Evolutionary conservation across 176 grass and related monocot species (phyloP).

Genomic region (Oryza longistaminata): DNA sequence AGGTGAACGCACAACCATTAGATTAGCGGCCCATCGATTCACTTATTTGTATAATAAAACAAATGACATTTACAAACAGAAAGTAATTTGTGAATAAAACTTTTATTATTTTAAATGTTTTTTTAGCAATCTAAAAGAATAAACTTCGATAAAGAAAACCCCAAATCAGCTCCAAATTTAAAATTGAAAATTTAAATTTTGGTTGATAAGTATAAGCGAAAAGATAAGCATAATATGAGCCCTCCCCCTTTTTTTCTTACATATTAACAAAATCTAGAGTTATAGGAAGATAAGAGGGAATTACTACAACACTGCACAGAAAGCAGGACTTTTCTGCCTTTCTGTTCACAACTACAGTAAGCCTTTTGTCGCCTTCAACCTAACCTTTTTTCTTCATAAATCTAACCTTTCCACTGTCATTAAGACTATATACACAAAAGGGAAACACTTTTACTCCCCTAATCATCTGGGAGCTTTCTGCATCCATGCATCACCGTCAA

Average conservation of each 20-base stretch:
- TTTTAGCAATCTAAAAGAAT: too few relatives aligned
- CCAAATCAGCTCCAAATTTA: too few relatives aligned
- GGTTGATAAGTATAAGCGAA: too few relatives aligned
- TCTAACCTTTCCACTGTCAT: conserved; percentile 16
- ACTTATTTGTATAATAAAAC: too few relatives aligned
- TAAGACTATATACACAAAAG: conserved; percentile 31
- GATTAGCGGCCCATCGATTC: too few relatives aligned
- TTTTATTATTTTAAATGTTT: too few relatives aligned
- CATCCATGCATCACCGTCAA: too few relatives aligned
- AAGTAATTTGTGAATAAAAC: too few relatives aligned
- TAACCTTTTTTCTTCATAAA: neutral
- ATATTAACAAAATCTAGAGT: neutral
- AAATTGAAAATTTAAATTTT: too few relatives aligned
- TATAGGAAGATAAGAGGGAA: neutral
- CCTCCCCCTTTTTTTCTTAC: neutral
- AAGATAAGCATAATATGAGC: neutral
- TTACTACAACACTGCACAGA: conserved; percentile 18
- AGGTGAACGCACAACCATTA: neutral
- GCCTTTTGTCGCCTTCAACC: neutral
- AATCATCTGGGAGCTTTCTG: neutral
- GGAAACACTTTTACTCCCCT: neutral
- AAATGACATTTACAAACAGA: too few relatives aligned
- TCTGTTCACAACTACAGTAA: conserved; percentile 21
- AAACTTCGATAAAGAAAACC: too few relatives aligned
- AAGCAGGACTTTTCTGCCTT: conserved; percentile 4